These are phyloP conservation scores for Miscanthus lutarioriparius DNA, from an alignment of 176 grass and related monocot genomes.

Conservation along the genomic window DNA sequence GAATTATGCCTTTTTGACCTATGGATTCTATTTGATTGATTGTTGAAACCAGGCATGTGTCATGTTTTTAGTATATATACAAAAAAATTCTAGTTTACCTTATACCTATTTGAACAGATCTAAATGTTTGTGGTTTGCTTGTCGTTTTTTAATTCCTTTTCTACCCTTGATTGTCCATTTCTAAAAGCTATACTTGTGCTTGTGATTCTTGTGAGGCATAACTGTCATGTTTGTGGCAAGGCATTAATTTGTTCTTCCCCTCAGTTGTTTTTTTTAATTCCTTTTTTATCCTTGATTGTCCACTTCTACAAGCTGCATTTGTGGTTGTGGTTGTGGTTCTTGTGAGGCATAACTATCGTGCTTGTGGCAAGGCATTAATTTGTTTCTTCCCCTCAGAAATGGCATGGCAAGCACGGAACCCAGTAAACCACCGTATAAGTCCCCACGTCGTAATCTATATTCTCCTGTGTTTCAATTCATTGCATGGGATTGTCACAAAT, in stretches of 20 bases:
- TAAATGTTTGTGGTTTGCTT: neutral
- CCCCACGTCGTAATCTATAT: conserved; percentile 56
- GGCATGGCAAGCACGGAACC: conserved; percentile 42
- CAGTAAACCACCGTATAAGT: conserved; percentile 22
- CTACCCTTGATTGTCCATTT: neutral
- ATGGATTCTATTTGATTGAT: neutral
- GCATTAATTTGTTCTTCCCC: neutral
- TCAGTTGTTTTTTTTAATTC: neutral
- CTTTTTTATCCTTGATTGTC: neutral
- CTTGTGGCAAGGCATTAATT: conserved; percentile 15
- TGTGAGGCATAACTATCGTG: neutral
- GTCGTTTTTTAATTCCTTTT: neutral
- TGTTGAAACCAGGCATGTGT: neutral
- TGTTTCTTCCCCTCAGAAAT: conserved; percentile 42
- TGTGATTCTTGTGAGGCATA: neutral
- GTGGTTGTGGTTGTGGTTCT: neutral
- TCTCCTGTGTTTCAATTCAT: neutral
- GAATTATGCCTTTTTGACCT: neutral
- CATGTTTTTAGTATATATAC: neutral
- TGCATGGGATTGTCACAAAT: neutral
- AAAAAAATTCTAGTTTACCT: neutral
- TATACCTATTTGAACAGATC: neutral
- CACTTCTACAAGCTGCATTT: neutral
- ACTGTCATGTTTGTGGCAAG: neutral
- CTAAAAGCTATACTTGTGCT: neutral